These are phyloP conservation scores for Schoenoplectus triqueter DNA, from an alignment of 202 grass and related monocot species.

Conservation along the genomic window DNA sequence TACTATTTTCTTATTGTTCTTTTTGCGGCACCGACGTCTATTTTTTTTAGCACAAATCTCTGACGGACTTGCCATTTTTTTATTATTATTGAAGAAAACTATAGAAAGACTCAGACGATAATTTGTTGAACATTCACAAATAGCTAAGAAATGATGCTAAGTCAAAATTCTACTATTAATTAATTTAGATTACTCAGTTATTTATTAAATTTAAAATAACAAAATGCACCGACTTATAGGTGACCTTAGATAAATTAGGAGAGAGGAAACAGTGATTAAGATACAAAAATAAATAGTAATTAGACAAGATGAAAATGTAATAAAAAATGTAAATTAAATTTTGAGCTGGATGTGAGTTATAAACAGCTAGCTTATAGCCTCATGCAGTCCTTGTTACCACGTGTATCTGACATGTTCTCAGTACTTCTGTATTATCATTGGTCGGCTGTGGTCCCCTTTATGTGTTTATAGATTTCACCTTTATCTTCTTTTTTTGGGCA, in stretches of 20 bases:
- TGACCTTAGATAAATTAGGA: not conserved
- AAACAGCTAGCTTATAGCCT: not conserved
- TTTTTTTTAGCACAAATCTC: not conserved
- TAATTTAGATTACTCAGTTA: not conserved
- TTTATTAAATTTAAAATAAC: not conserved
- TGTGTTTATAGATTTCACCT: not conserved
- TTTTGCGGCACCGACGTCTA: too few species aligned
- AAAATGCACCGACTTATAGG: not conserved
- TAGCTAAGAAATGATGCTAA: constrained; percentile 10
- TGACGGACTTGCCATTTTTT: not conserved
- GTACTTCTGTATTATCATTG: not conserved
- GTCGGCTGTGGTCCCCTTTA: not conserved
- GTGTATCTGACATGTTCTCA: not conserved
- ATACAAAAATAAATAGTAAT: constrained; percentile 1
- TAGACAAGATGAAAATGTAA: too few species aligned
- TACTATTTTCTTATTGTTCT: too few species aligned
- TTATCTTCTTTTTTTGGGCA: not conserved
- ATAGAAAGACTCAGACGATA: too few species aligned
- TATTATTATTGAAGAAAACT: not conserved
- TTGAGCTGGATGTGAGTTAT: constrained; percentile 22
- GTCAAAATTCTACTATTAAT: not conserved
- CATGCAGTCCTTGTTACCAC: not conserved
- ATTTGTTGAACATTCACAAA: not conserved
- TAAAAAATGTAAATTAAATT: not conserved
- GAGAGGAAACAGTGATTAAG: constrained; percentile 6